A percentile compares a stretch with the other conserved stretches of the same genome.
phyloP scores from a whole-genome alignment of 768 basidiomycete species.

The Auriscalpium microsporum region DNA sequence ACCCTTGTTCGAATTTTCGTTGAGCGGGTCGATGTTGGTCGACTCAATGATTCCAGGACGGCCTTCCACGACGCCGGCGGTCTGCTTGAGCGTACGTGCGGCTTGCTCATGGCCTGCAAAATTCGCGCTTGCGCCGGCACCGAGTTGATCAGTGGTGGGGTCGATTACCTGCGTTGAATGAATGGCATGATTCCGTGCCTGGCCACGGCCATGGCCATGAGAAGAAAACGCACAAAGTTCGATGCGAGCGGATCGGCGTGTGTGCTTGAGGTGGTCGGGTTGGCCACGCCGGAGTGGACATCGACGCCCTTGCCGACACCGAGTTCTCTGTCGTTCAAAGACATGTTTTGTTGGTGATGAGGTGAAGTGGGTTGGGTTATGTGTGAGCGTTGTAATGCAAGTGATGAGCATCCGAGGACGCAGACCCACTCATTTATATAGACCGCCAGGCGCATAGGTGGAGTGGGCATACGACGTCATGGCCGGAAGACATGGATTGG shows the following conservation, averaged over 20 bases:
- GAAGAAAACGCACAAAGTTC: conserved; percentile 34
- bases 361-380: neutral
- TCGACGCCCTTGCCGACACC: conserved; percentile 26
- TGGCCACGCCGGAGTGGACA: conserved; percentile 35
- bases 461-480: neutral
- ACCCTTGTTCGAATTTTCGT: conserved; percentile 37
- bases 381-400: too few relatives aligned
- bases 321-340: conserved; percentile 27
- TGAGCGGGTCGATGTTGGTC: conserved; percentile 44
- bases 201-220: too few relatives aligned
- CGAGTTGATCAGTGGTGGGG: conserved; percentile 30
- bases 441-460: neutral
- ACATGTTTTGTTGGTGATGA: conserved; percentile 21
- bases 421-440: too few relatives aligned
- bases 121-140: conserved; percentile 33
- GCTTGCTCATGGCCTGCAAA: conserved; percentile 35
- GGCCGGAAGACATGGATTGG: neutral
- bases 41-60: conserved; percentile 50
- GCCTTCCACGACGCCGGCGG: conserved; percentile 43
- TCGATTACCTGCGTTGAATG: conserved; percentile 28
- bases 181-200: too few relatives aligned
- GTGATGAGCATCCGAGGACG: too few relatives aligned
- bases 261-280: conserved; percentile 32
- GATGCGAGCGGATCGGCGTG: conserved; percentile 28
- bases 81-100: conserved; percentile 29